Evolutionary conservation across 2,329 filamentous ascomycete species (phyloP).

Genomic region (Bertia moriformis): DNA sequence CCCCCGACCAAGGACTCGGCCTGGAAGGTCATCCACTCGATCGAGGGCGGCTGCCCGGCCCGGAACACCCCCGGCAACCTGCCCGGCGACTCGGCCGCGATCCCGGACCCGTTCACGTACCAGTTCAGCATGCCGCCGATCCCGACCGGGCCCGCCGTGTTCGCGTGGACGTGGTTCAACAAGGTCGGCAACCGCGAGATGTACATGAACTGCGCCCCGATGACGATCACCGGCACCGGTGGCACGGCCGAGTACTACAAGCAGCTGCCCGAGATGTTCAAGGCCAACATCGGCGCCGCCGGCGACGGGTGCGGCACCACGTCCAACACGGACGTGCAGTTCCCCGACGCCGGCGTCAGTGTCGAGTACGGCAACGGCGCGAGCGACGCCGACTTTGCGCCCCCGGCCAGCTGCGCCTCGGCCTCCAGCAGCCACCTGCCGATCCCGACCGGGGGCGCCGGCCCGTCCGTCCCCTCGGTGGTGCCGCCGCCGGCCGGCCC

Average conservation of each 20-base stretch:
- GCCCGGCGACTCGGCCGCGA: conserved; percentile 24
- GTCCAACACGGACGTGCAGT: conserved; percentile 42
- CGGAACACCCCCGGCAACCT: conserved; percentile 41
- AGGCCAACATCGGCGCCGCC: conserved; percentile 53
- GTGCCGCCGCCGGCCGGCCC: conserved; percentile 13
- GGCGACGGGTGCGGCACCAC: conserved; percentile 36
- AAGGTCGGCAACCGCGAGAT: conserved; percentile 84
- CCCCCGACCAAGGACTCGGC: conserved; percentile 48
- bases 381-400: conserved; percentile 19
- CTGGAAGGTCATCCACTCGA: conserved; percentile 84
- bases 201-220: conserved; percentile 89
- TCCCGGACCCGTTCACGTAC: conserved; percentile 38
- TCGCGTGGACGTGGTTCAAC: conserved; percentile 95
- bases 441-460: conserved; percentile 1
- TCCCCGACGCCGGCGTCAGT: conserved; percentile 50
- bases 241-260: conserved; percentile 37
- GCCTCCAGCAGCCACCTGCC: conserved; percentile 6
- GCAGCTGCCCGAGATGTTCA: conserved; percentile 59
- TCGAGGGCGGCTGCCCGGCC: conserved; percentile 72
- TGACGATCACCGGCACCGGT: conserved; percentile 41
- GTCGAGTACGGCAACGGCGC: conserved; percentile 30
- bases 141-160: conserved; percentile 59
- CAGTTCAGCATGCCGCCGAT: conserved; percentile 63
- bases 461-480: conserved; percentile 5
- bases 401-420: conserved; percentile 5